Conservation (phyloP, 176 grass and related monocot species). For the Tillandsia fasciculata region DNA sequence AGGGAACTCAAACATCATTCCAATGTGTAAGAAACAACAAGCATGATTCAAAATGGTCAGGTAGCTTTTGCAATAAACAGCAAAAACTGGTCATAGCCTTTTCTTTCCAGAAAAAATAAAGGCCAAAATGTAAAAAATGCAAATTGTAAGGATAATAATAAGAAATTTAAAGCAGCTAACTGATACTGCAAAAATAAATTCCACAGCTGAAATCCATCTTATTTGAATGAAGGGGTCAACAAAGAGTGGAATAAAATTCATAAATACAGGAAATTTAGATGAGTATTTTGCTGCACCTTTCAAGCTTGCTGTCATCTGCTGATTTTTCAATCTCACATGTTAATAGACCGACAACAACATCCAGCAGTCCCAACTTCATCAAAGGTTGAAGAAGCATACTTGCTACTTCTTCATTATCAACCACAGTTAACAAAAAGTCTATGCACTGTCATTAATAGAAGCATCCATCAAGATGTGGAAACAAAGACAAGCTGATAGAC, state of each 20-base stretch:
- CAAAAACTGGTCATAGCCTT: too few species aligned
- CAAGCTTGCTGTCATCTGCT: slow-evolving; percentile 45
- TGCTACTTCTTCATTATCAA: slow-evolving; percentile 47
- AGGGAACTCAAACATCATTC: too few species aligned
- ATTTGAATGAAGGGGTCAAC: slow-evolving; percentile 5
- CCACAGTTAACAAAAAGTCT: slow-evolving; percentile 63
- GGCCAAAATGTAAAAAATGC: background rate
- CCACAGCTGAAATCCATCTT: background rate
- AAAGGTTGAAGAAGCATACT: slow-evolving; percentile 68
- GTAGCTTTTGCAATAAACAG: too few species aligned
- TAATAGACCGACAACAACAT: slow-evolving; percentile 51
- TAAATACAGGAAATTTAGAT: background rate
- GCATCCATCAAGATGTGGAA: background rate
- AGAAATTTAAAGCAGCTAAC: background rate
- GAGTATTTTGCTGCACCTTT: slow-evolving; percentile 42
- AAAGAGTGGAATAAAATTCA: background rate
- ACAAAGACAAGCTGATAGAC: background rate
- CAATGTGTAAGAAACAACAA: too few species aligned
- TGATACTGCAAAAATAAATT: background rate
- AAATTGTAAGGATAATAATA: too few species aligned
- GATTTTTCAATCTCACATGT: slow-evolving; percentile 56
- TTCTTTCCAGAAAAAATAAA: background rate
- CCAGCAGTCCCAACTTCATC: slow-evolving; percentile 54
- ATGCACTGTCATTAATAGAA: slow-evolving; percentile 36
- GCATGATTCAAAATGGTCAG: too few species aligned